Percentiles rank a stretch among this genome's conserved stretches.
These are phyloP conservation scores for Caloboletus firmus DNA, from an alignment of 1,284 basidiomycete species.

Conservation along the genomic window DNA sequence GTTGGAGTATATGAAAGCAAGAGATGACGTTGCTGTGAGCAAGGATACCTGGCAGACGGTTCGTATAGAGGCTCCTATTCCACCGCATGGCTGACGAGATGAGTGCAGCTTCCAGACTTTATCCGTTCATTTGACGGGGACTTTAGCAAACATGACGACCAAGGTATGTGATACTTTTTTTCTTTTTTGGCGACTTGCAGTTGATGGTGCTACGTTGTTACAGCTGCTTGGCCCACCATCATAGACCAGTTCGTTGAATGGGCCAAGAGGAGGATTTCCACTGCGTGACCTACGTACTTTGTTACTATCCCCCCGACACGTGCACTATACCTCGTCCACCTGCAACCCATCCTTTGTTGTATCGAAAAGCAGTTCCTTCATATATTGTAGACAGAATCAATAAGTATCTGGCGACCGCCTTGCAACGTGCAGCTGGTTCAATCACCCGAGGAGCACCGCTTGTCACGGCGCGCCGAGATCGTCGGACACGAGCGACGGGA, in stretches of 20 bases:
- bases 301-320: neutral
- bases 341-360: neutral
- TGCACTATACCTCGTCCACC: constrained; percentile 2
- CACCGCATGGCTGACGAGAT: constrained; percentile 5
- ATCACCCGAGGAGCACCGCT: constrained; percentile 2
- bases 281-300: constrained; percentile 6
- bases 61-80: constrained; percentile 18
- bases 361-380: neutral
- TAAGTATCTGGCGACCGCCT: constrained; percentile 1
- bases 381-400: constrained; percentile 3
- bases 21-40: constrained; percentile 80
- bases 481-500: constrained; percentile 38
- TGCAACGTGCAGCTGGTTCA: constrained; percentile 8
- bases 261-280: constrained; percentile 42
- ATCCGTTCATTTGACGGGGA: constrained; percentile 77
- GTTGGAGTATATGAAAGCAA: constrained; percentile 78
- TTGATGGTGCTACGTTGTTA: constrained; percentile 2
- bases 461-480: constrained; percentile 6
- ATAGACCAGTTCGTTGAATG: constrained; percentile 88
- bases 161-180: constrained; percentile 57
- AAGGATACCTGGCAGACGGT: constrained; percentile 96
- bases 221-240: constrained; percentile 86
- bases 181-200: neutral
- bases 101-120: constrained; percentile 73
- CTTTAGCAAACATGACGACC: constrained; percentile 82